Conservation (phyloP, 1,284 basidiomycete species). For the Phenoliferia sp. region DNA sequence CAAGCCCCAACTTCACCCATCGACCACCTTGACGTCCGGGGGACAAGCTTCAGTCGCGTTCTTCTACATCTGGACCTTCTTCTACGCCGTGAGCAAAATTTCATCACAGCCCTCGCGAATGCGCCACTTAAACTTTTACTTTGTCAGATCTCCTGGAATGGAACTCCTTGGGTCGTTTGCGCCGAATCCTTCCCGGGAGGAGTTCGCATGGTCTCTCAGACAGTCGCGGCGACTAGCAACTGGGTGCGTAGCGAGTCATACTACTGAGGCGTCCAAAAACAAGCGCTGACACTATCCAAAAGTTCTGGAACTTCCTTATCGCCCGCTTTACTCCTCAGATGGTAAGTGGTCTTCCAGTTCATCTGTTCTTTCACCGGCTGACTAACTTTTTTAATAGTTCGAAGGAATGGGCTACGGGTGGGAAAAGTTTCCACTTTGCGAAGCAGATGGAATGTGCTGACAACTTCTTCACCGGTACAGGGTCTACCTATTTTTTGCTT, state of each 20-base stretch:
- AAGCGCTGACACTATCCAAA: neutral
- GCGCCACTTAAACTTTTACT: no score
- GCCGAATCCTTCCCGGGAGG: constrained; percentile 43
- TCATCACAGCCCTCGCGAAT: no score
- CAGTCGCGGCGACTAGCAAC: constrained; percentile 41
- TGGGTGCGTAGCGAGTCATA: constrained; percentile 34
- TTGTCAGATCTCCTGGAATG: constrained; percentile 13
- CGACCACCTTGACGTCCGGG: constrained; percentile 30
- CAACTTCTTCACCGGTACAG: constrained; percentile 8
- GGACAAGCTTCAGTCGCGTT: constrained; percentile 40
- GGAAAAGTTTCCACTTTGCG: neutral
- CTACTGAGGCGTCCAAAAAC: neutral
- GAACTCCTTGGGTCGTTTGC: constrained; percentile 42
- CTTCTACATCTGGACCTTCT: constrained; percentile 40
- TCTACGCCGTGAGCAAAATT: constrained; percentile 26
- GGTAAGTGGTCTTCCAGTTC: constrained; percentile 25
- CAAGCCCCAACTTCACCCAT: constrained; percentile 26
- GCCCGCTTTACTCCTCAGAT: constrained; percentile 38
- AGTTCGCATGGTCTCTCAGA: constrained; percentile 41
- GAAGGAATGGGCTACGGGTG: neutral
- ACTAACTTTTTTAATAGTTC: neutral
- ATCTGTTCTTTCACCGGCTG: neutral
- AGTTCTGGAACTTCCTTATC: constrained; percentile 37
- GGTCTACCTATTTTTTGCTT: constrained; percentile 42
- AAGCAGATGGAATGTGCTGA: neutral